Evolutionary conservation across 805 yeast species (phyloP), one percentile per base, ranked within the genome.

Genomic region (Wickerhamiella lipophila): DNA sequence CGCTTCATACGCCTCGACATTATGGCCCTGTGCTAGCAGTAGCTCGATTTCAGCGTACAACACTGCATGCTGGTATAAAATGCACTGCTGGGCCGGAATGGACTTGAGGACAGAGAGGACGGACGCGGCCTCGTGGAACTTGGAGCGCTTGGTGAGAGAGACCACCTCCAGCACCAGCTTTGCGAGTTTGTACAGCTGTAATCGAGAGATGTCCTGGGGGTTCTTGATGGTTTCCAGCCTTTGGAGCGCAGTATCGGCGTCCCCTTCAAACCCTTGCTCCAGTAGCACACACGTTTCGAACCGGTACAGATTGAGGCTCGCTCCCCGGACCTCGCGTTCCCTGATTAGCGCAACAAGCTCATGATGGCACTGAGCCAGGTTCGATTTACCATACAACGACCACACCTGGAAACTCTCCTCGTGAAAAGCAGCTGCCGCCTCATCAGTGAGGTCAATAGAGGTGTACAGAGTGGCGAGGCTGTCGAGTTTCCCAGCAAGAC

Each of bases 361-460:
- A n/a, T 30, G 18, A 16, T 44, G 47, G 32, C 38, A 16, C 25
- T 32, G 40, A 15, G 47, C 47, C 16, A 44, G 41, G 32, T 21
- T 25, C 3, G 34, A 4, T 13, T 44, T 44, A 12, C 47, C 47
- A 13, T 30, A 34, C 13, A 25, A 12, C 3, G 47, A 32, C 47
- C 47, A 44, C 9, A 44, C 32, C 9, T 8, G 15, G 15, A n/a
- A 44, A 7, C 39, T 30, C 9, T 32, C 32, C 26, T 16, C 16
- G 41, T 44, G 47, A 21, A 42, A 42, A 12, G 22, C 26, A 12
- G 22, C n/a, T 18, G 46, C 38, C 11, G 43, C 43, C 30, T 22
- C 19, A 9, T 22, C 30, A 15, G 21, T 27, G 11, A 25, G 9
- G 30, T 23, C 11, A 12, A 40, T 25, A 3, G 32, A n/a, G 19